Evolutionary conservation across 1,139 yeast genomes (phyloP).

Genomic region (Blastobotrys capitulatus): DNA sequence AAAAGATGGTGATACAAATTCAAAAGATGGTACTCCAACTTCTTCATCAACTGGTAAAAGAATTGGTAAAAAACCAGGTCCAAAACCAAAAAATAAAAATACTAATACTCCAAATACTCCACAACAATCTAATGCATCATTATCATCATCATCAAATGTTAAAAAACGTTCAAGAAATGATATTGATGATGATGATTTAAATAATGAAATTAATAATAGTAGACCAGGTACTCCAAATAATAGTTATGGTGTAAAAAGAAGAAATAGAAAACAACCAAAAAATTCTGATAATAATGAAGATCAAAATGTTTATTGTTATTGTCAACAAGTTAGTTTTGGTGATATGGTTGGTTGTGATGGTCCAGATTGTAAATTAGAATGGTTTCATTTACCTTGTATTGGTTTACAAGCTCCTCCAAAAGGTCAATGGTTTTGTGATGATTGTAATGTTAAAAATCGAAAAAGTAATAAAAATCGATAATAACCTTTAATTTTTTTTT

Average conservation of each 20-base stretch:
- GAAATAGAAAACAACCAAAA: not conserved
- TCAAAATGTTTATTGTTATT: constrained; percentile 91
- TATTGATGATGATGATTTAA: constrained; percentile 5
- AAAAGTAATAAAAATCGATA: not conserved
- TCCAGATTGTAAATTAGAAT: constrained; percentile 83
- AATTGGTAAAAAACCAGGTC: constrained; percentile 5
- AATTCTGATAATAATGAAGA: constrained; percentile 18
- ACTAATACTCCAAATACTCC: not conserved
- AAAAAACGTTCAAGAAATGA: not conserved
- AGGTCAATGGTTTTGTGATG: constrained; percentile 97
- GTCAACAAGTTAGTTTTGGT: constrained; percentile 94
- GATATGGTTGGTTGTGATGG: constrained; percentile 99
- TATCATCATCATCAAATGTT: not conserved
- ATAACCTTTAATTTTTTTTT: not conserved
- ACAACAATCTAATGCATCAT: not conserved
- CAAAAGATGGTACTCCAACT: not conserved
- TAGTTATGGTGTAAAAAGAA: not conserved
- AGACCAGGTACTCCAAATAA: not conserved
- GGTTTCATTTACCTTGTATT: constrained; percentile 97
- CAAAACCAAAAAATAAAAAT: constrained; percentile 6
- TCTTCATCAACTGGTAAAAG: not conserved
- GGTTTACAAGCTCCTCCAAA: constrained; percentile 87
- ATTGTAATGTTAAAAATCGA: constrained; percentile 44
- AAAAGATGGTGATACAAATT: not conserved
- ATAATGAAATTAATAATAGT: constrained; percentile 5